Conservation (phyloP, 306 rosid species). For the Quillaja saponaria region DNA sequence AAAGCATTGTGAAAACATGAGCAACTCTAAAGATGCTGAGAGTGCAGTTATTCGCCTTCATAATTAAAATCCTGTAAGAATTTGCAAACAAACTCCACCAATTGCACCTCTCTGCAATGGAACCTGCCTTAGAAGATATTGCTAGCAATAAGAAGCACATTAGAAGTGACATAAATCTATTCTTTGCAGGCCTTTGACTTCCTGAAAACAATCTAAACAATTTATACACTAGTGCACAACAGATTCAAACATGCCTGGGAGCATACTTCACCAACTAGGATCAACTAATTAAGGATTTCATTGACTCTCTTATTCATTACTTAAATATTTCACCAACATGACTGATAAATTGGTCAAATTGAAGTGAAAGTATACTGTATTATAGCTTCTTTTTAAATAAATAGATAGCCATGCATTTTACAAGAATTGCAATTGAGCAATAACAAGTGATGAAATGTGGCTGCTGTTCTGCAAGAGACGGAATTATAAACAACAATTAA, state of each 20-base stretch:
- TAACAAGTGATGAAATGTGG: too few species aligned
- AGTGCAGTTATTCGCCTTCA: too few species aligned
- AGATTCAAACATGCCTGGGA: slow-evolving; percentile 4
- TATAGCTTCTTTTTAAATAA: background rate
- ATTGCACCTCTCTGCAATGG: slow-evolving; percentile 9
- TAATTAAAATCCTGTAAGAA: too few species aligned
- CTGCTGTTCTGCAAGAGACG: background rate
- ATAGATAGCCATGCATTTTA: slow-evolving; percentile 15
- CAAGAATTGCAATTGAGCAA: background rate
- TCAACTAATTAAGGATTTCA: slow-evolving; percentile 8
- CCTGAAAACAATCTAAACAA: background rate
- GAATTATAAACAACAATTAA: too few species aligned
- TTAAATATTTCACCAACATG: slow-evolving; percentile 12
- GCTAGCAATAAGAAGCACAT: background rate
- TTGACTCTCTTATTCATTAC: slow-evolving; percentile 7
- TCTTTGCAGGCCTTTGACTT: slow-evolving; percentile 4
- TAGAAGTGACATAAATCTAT: slow-evolving; percentile 1
- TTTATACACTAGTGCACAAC: background rate
- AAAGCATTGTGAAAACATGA: too few species aligned
- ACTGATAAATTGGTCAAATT: slow-evolving; percentile 10
- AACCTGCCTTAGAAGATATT: background rate
- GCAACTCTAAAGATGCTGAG: too few species aligned
- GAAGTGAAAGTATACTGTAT: slow-evolving; percentile 17
- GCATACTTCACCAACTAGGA: slow-evolving; percentile 1
- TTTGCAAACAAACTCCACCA: slow-evolving; percentile 17